Percentiles rank a stretch among this genome's conserved stretches.
Conservation (phyloP, 2,329 filamentous ascomycete species). For the Diplodia scrobiculata region DNA sequence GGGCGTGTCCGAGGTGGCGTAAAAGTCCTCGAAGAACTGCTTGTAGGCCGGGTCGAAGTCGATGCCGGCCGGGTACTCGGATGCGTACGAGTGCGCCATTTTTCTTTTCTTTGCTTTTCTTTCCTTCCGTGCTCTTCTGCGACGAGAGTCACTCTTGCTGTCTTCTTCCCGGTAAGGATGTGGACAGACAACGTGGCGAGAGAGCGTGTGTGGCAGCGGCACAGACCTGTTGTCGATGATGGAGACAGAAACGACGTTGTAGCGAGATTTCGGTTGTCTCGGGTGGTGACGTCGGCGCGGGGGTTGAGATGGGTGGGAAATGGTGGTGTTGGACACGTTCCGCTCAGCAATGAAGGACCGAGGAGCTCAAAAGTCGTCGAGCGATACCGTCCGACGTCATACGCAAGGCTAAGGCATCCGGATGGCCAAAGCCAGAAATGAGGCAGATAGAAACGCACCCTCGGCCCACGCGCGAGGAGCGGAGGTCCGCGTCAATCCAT, state of each 20-base stretch:
- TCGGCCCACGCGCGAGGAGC: slow-evolving; percentile 9
- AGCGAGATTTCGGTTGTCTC: not conserved
- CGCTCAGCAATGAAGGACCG: not conserved
- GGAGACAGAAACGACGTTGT: not conserved
- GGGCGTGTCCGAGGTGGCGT: slow-evolving; percentile 51
- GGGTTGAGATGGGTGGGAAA: not conserved
- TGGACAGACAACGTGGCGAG: not conserved
- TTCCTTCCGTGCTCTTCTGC: not conserved
- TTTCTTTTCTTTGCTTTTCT: not conserved
- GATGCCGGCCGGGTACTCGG: slow-evolving; percentile 39
- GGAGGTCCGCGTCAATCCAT: slow-evolving; percentile 8
- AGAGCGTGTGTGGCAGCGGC: not conserved
- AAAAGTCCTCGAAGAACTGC: slow-evolving; percentile 53
- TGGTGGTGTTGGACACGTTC: not conserved
- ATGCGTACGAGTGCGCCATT: slow-evolving; percentile 35
- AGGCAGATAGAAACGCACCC: not conserved
- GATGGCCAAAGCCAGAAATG: not conserved
- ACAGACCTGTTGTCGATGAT: not conserved
- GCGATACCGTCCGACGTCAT: slow-evolving; percentile 1
- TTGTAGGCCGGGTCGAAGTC: slow-evolving; percentile 48
- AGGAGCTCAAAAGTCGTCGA: not conserved
- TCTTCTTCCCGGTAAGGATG: not conserved
- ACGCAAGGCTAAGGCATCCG: not conserved
- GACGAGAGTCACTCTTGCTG: not conserved
- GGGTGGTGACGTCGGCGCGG: not conserved